Evolutionary conservation across 1,284 basidiomycete genomes (phyloP).

Genomic region (Puccinia horiana): DNA sequence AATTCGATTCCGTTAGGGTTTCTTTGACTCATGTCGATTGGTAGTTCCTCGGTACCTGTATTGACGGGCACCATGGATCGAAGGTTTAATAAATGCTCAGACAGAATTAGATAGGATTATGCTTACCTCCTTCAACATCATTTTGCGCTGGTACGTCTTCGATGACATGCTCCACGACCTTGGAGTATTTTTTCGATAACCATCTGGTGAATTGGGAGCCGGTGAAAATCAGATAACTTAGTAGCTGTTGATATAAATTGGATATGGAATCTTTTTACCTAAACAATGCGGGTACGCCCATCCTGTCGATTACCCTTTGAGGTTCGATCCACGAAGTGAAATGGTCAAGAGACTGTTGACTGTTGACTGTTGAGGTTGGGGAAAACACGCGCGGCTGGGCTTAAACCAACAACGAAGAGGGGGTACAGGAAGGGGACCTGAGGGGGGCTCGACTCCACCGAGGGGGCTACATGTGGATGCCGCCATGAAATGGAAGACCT

Average conservation of each 20-base stretch:
- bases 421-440: background rate
- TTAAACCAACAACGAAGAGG: background rate
- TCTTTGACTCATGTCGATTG: constrained; percentile 69
- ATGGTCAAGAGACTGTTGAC: background rate
- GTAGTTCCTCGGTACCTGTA: constrained; percentile 31
- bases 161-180: constrained; percentile 57
- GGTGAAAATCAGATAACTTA: background rate
- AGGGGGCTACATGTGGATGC: no score
- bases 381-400: background rate
- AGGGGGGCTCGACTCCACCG: background rate
- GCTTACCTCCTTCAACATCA: constrained; percentile 55
- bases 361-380: background rate
- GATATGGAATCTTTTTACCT: constrained; percentile 8
- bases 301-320: background rate
- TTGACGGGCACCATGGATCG: background rate
- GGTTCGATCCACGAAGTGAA: background rate
- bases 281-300: constrained; percentile 49
- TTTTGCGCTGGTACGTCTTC: constrained; percentile 56
- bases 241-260: background rate
- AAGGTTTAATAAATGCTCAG: background rate
- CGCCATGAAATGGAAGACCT: no score
- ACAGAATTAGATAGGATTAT: background rate
- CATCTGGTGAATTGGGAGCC: constrained; percentile 55
- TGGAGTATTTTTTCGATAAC: constrained; percentile 60
- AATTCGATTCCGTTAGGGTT: constrained; percentile 98